Percentiles rank a stretch among this genome's conserved stretches.
Evolutionary conservation across 805 yeast species (phyloP).

Genomic region (Yarrowia sp.): DNA sequence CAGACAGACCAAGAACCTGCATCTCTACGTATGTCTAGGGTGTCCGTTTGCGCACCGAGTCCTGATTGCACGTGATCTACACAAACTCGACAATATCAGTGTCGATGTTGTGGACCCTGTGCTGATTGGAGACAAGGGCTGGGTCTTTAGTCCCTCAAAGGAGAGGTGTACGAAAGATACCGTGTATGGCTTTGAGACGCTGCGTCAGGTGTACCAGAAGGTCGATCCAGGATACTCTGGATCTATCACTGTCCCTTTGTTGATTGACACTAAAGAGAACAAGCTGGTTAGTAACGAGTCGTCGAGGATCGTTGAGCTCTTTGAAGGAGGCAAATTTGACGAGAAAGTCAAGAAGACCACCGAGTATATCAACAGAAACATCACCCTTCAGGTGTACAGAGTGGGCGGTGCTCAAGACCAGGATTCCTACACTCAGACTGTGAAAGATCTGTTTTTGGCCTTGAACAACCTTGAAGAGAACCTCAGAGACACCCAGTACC

Average conservation of each 20-base stretch:
- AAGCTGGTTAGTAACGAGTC: constrained; percentile 93
- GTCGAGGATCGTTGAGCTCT: constrained; percentile 69
- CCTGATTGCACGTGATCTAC: constrained; percentile 70
- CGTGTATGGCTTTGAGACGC: constrained; percentile 62
- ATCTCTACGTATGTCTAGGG: constrained; percentile 75
- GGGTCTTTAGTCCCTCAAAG: constrained; percentile 75
- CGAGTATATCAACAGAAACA: constrained; percentile 78
- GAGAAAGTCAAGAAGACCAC: constrained; percentile 58
- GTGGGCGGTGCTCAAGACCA: constrained; percentile 87
- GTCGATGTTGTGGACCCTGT: constrained; percentile 87
- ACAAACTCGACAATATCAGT: constrained; percentile 64
- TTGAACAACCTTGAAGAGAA: constrained; percentile 73
- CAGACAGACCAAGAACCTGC: constrained; percentile 1
- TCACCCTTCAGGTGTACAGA: constrained; percentile 93
- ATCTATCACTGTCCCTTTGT: constrained; percentile 88
- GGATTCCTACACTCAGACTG: constrained; percentile 77
- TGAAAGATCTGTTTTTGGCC: constrained; percentile 64
- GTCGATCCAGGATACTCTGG: constrained; percentile 79
- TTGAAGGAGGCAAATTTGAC: constrained; percentile 64
- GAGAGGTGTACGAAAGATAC: constrained; percentile 63
- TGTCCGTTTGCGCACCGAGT: constrained; percentile 98
- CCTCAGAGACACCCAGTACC: constrained; percentile 55
- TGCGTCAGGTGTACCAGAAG: constrained; percentile 75
- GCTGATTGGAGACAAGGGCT: constrained; percentile 77
- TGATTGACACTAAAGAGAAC: constrained; percentile 83